phyloP scores from a whole-genome alignment of 306 rosid species.

The Erythrophleum fordii region DNA sequence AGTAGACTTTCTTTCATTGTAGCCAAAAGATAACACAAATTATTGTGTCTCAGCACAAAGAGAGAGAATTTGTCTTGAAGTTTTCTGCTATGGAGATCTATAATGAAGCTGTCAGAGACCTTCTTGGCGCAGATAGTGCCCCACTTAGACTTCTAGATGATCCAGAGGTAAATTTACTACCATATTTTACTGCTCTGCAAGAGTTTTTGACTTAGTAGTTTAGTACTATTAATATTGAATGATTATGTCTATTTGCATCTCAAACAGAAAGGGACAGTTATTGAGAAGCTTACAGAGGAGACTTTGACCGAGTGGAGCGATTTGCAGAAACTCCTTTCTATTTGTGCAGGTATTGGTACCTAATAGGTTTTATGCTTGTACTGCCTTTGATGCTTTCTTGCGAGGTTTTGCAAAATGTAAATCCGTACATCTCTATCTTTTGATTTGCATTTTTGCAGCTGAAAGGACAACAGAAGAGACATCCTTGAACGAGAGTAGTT shows the following conservation, averaged over 20 bases:
- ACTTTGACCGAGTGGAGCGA: slow-evolving; percentile 61
- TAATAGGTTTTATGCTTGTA: not conserved
- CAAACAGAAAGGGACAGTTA: slow-evolving; percentile 80
- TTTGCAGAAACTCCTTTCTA: slow-evolving; percentile 65
- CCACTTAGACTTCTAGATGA: slow-evolving; percentile 86
- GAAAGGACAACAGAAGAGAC: slow-evolving; percentile 94
- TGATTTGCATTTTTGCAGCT: slow-evolving; percentile 52
- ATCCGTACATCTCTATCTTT: not conserved
- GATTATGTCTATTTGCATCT: slow-evolving; percentile 23
- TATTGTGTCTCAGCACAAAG: slow-evolving; percentile 61
- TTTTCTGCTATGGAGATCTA: slow-evolving; percentile 96
- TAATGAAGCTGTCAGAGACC: slow-evolving; percentile 89
- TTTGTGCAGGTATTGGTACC: slow-evolving; percentile 67
- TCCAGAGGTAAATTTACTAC: slow-evolving; percentile 71
- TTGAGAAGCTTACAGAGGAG: slow-evolving; percentile 85
- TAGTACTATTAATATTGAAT: slow-evolving; percentile 26
- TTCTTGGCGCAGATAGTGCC: slow-evolving; percentile 55
- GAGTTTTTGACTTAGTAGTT: not conserved
- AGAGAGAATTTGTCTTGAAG: slow-evolving; percentile 69
- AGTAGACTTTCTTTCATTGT: not conserved
- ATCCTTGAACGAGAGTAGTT: slow-evolving; percentile 84
- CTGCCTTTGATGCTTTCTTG: slow-evolving; percentile 18
- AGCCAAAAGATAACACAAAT: slow-evolving; percentile 37
- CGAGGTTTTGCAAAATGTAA: slow-evolving; percentile 25
- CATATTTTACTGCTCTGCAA: not conserved